Conservation (phyloP, 495 filamentous ascomycete species). For the Podospora pseudoanserina region DNA sequence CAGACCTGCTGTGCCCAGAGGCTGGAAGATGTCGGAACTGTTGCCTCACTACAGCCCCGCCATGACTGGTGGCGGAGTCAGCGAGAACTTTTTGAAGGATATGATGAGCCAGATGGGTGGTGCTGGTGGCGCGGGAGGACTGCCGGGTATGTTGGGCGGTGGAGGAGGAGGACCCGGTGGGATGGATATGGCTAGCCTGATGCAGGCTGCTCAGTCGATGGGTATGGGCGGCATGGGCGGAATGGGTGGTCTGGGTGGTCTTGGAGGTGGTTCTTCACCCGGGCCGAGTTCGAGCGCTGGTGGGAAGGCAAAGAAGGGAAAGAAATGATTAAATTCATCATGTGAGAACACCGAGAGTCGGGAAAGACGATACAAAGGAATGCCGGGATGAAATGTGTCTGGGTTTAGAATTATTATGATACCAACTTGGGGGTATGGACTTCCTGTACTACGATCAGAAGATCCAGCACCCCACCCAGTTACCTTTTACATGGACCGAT, state of each 20-base stretch:
- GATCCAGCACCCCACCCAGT: not conserved
- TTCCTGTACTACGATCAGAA: not conserved
- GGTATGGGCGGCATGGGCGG: constrained; percentile 33
- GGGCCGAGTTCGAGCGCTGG: constrained; percentile 20
- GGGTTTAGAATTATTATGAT: not conserved
- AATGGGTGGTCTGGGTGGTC: constrained; percentile 19
- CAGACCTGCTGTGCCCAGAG: constrained; percentile 72
- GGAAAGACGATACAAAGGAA: not conserved
- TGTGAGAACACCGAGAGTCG: not conserved
- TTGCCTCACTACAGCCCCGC: constrained; percentile 84
- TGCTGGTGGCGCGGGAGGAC: constrained; percentile 41
- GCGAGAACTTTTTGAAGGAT: constrained; percentile 93
- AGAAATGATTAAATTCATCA: constrained; percentile 31
- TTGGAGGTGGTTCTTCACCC: constrained; percentile 23
- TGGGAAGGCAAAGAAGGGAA: constrained; percentile 43
- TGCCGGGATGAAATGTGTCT: not conserved
- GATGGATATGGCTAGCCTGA: constrained; percentile 18
- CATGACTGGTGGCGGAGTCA: constrained; percentile 89
- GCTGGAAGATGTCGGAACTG: constrained; percentile 85
- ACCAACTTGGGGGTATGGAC: not conserved
- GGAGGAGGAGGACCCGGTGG: constrained; percentile 36
- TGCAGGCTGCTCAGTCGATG: constrained; percentile 32
- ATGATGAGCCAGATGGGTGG: constrained; percentile 92
- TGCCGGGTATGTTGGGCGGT: not conserved
- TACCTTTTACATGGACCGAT: not conserved